Conservation (phyloP, 768 basidiomycete genomes). For the Paxillus involutus region DNA sequence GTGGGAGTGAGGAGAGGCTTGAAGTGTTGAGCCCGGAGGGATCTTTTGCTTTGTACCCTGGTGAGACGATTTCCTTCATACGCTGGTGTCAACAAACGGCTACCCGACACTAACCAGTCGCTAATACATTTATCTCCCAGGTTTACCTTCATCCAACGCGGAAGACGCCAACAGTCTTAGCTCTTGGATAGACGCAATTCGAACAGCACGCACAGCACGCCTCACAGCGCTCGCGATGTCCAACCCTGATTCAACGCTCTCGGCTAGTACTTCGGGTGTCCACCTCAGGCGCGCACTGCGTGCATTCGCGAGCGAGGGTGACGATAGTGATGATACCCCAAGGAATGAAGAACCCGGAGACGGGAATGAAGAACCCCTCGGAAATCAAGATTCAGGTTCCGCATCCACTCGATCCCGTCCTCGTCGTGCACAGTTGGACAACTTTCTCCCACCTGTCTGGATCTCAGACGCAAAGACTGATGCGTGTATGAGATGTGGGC, state of each 20-base stretch:
- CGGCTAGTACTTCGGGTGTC: constrained; percentile 71
- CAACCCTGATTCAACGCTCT: constrained; percentile 79
- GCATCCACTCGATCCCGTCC: constrained; percentile 3
- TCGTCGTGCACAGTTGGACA: constrained; percentile 29
- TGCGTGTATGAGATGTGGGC: constrained; percentile 82
- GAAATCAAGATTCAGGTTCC: not conserved
- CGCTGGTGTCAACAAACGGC: not conserved
- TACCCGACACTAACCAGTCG: no score
- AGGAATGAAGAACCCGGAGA: constrained; percentile 40
- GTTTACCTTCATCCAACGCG: not conserved
- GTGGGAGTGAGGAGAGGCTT: constrained; percentile 52
- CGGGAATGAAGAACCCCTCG: constrained; percentile 35
- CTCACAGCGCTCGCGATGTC: constrained; percentile 69
- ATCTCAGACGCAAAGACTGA: constrained; percentile 84
- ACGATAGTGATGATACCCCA: constrained; percentile 36
- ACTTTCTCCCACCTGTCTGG: constrained; percentile 92
- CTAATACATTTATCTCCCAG: constrained; percentile 1
- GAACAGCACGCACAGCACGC: constrained; percentile 68
- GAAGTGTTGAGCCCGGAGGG: constrained; percentile 77
- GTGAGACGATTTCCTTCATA: constrained; percentile 33
- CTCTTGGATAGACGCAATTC: constrained; percentile 69
- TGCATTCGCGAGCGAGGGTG: constrained; percentile 57
- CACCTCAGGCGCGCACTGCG: constrained; percentile 74
- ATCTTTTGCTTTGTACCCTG: constrained; percentile 73
- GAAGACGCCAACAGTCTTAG: constrained; percentile 27